Conservation (phyloP, 352 stramenopile species). For the Pelagophyceae sp. region DNA sequence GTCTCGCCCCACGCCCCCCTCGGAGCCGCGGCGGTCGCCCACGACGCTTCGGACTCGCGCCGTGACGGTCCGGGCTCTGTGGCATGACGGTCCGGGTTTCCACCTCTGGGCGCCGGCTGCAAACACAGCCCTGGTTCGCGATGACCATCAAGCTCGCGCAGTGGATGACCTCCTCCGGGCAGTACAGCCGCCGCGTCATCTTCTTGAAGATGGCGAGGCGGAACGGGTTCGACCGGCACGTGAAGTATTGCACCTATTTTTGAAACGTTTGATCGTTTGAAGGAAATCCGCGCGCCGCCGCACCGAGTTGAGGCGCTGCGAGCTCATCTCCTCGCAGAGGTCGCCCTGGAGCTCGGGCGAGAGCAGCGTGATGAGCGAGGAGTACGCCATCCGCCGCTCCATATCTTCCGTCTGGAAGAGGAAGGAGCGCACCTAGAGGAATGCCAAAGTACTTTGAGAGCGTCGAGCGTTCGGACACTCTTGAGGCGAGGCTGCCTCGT, state of each 20-base stretch:
- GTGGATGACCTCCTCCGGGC: neutral
- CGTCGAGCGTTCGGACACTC: no score
- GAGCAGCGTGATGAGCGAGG: slow-evolving; percentile 24
- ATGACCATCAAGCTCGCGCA: neutral
- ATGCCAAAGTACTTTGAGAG: no score
- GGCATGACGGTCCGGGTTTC: no score
- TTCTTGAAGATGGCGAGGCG: neutral
- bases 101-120: no score
- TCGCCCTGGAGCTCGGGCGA: slow-evolving; percentile 26
- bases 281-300: no score
- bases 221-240: neutral
- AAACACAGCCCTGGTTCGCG: slow-evolving; percentile 3
- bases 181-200: neutral
- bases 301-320: neutral
- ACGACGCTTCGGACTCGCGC: no score
- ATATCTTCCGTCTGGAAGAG: slow-evolving; percentile 24
- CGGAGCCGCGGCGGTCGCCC: no score
- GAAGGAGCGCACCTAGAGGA: slow-evolving; percentile 28
- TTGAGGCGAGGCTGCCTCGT: no score
- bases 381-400: slow-evolving; percentile 23
- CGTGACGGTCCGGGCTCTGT: no score
- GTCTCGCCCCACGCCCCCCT: no score
- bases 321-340: slow-evolving; percentile 20
- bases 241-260: neutral
- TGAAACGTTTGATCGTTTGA: no score